A percentile compares a stretch with the other conserved stretches of the same genome.
phyloP scores from a whole-genome alignment of 2,329 filamentous ascomycete species.

The Trichoderma afroharzianum region DNA sequence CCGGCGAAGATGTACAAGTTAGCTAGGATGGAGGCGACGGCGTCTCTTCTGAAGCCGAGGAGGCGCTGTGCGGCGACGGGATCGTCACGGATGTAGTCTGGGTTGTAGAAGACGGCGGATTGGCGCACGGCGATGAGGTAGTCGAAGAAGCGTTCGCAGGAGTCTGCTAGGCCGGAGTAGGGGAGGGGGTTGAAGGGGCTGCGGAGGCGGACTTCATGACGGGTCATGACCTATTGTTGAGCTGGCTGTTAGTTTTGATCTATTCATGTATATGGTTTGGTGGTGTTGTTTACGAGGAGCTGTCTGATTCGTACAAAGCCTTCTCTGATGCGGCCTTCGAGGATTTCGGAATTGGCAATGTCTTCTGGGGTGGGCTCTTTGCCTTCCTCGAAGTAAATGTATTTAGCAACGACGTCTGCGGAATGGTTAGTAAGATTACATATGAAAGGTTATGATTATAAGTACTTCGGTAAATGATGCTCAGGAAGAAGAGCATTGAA shows the following conservation, averaged over 20 bases:
- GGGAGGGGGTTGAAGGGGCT: slow-evolving; percentile 55
- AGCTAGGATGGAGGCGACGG: slow-evolving; percentile 54
- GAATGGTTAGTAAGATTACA: background rate
- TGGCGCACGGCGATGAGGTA: slow-evolving; percentile 56
- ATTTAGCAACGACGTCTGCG: slow-evolving; percentile 49
- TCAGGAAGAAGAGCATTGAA: slow-evolving; percentile 55
- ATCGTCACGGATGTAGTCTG: slow-evolving; percentile 48
- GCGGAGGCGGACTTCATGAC: slow-evolving; percentile 56
- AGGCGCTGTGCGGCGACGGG: slow-evolving; percentile 47
- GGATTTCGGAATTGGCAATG: slow-evolving; percentile 51
- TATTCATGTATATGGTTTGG: background rate
- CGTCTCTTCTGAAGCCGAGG: slow-evolving; percentile 50
- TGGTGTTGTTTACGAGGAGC: slow-evolving; percentile 39
- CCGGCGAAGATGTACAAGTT: slow-evolving; percentile 57
- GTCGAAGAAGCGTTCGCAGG: slow-evolving; percentile 57
- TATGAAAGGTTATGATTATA: background rate
- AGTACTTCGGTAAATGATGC: slow-evolving; percentile 53
- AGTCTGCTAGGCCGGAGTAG: slow-evolving; percentile 53
- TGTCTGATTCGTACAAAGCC: slow-evolving; percentile 57
- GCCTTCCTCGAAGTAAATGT: slow-evolving; percentile 56
- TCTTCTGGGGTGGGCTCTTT: slow-evolving; percentile 49
- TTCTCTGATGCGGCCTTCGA: slow-evolving; percentile 57
- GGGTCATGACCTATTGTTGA: slow-evolving; percentile 43
- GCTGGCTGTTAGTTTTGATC: background rate
- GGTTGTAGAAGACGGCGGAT: slow-evolving; percentile 55